phyloP scores from a whole-genome alignment of 371 early-diverging fungal species.

The Dichotomocladium elegans region DNA sequence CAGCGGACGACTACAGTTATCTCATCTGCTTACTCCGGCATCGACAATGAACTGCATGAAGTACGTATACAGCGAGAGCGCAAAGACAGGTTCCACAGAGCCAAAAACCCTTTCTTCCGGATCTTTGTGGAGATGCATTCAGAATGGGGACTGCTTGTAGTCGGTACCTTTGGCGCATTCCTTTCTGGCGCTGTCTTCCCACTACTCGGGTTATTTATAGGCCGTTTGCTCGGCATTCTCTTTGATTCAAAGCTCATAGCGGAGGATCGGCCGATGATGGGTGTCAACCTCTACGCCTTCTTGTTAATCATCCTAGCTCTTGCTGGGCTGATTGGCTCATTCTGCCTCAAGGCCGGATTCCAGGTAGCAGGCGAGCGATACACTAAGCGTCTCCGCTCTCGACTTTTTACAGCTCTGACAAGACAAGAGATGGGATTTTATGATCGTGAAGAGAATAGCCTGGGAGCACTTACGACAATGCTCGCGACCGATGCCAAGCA shows the following conservation, averaged over 20 bases:
- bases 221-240: constrained; percentile 13
- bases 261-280: constrained; percentile 18
- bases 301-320: constrained; percentile 58
- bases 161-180: constrained; percentile 41
- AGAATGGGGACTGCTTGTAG: constrained; percentile 33
- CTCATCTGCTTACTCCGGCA: too few relatives aligned
- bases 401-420: constrained; percentile 47
- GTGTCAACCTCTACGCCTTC: constrained; percentile 65
- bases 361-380: constrained; percentile 45
- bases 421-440: constrained; percentile 81
- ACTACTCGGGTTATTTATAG: constrained; percentile 27
- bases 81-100: constrained; percentile 22
- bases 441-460: constrained; percentile 72
- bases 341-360: constrained; percentile 21
- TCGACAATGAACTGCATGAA: constrained; percentile 6
- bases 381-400: constrained; percentile 47
- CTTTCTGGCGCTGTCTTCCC: constrained; percentile 48
- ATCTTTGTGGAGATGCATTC: constrained; percentile 28
- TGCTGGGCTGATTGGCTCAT: constrained; percentile 33
- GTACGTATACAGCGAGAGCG: constrained; percentile 23
- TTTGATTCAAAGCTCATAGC: constrained; percentile 8
- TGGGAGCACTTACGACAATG: constrained; percentile 74
- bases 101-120: constrained; percentile 47
- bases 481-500: constrained; percentile 75
- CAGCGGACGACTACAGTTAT: neutral